phyloP scores from a whole-genome alignment of 2,329 filamentous ascomycete genomes.

The Arthrobotrys sphaeroides region DNA sequence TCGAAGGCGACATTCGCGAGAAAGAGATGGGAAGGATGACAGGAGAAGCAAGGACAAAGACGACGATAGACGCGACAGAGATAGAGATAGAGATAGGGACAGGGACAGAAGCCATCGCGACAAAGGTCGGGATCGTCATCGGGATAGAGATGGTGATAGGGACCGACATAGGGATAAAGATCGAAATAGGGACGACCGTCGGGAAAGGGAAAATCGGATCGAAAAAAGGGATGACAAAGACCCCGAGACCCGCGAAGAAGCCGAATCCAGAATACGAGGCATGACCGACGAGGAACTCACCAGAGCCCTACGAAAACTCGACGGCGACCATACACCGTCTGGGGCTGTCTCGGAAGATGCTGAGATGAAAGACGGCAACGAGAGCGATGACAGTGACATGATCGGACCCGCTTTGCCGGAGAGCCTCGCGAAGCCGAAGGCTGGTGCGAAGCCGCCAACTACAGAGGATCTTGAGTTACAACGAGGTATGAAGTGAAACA shows the following conservation, averaged over 20 bases:
- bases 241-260: constrained; percentile 6
- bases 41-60: constrained; percentile 12
- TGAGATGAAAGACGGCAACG: constrained; percentile 52
- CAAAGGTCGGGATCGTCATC: constrained; percentile 23
- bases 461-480: constrained; percentile 76
- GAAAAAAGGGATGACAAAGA: constrained; percentile 18
- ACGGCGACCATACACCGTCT: constrained; percentile 30
- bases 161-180: constrained; percentile 22
- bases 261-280: constrained; percentile 34
- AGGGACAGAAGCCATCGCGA: constrained; percentile 36
- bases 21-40: constrained; percentile 4
- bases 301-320: constrained; percentile 32
- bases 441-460: constrained; percentile 73
- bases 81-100: constrained; percentile 16
- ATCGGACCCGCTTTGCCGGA: constrained; percentile 65
- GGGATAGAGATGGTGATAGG: constrained; percentile 8
- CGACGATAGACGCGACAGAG: constrained; percentile 7
- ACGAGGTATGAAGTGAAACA: constrained; percentile 60
- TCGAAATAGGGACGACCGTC: constrained; percentile 10
- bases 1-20: constrained; percentile 8
- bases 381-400: constrained; percentile 67
- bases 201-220: constrained; percentile 1
- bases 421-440: constrained; percentile 53
- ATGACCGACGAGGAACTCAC: constrained; percentile 50
- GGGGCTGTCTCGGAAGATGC: constrained; percentile 11